phyloP scores from a whole-genome alignment of 371 early-diverging fungal species.

The Mortierella sp. region DNA sequence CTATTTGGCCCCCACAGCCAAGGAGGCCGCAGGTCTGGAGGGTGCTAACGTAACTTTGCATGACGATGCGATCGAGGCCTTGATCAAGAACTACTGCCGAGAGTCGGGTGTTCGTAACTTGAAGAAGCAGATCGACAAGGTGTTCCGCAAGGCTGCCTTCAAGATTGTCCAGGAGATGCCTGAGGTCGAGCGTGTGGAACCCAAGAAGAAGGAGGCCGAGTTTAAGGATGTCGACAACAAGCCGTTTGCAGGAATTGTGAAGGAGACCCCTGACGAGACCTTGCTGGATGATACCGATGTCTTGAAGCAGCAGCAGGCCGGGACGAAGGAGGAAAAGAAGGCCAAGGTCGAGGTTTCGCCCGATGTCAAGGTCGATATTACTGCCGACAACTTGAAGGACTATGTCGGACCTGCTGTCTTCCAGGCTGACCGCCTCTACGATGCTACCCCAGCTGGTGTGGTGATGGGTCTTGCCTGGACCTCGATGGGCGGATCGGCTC shows the following conservation, averaged over 20 bases:
- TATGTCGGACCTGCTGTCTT: conserved; percentile 94
- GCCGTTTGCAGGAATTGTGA: conserved; percentile 36
- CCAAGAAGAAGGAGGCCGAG: conserved; percentile 24
- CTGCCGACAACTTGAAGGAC: conserved; percentile 82
- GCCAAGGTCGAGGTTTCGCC: conserved; percentile 64
- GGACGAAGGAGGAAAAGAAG: conserved; percentile 18
- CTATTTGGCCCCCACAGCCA: conserved; percentile 90
- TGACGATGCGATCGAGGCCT: conserved; percentile 81
- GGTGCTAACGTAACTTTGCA: conserved; percentile 79
- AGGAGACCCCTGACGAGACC: conserved; percentile 37
- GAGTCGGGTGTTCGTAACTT: conserved; percentile 98
- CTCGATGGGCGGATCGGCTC: conserved; percentile 91
- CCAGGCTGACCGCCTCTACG: conserved; percentile 92
- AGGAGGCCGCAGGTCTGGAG: conserved; percentile 83
- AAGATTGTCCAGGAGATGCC: conserved; percentile 80
- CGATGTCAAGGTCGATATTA: conserved; percentile 71
- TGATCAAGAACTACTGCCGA: conserved; percentile 94
- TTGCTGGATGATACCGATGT: conserved; percentile 41
- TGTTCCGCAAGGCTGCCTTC: conserved; percentile 96
- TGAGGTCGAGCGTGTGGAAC: conserved; percentile 58
- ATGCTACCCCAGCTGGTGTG: conserved; percentile 91
- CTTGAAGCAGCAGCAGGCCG: conserved; percentile 11
- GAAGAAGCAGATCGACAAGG: conserved; percentile 98
- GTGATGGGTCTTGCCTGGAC: conserved; percentile 98
- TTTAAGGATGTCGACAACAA: conserved; percentile 22